Evolutionary conservation across 1,284 basidiomycete genomes (phyloP), one percentile per base, ranked within the genome.

Genomic region (Wallemia mellicola): DNA sequence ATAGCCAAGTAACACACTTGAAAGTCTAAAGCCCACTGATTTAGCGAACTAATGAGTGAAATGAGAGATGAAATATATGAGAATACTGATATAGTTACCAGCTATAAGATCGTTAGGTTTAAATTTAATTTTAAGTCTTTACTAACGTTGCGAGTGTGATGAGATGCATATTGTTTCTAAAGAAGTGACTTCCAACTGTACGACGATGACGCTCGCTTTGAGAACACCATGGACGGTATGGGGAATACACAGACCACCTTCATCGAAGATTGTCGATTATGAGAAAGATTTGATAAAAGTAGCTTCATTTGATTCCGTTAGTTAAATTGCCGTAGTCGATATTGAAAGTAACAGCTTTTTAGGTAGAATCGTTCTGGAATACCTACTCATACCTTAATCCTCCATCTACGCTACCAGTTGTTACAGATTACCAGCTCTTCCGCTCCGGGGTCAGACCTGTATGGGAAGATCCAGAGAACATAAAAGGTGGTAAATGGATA

Each of bases 1-100:
- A 11, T n/a, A 15, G 2, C 19, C 26, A 7, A 1, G 24, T 3
- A 26, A 32, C 25, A 14, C 67, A 80, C 87, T 72, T 88, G 79
- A 64, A 94, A 95, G 69, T 94, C 91, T 54, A 95, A 72, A 7
- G 91, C 85, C 87, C 91, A 95, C 73, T 95, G 91, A 68, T 92
- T 92, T 58, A 96, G 75, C 24, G 87, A 88, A 68, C 87, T 91
- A 33, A 28, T n/a, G n/a, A n/a, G n/a, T n/a, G n/a, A n/a, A n/a
- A n/a, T n/a, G n/a, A n/a, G n/a, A n/a, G n/a, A 25, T 2, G 15
- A 57, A 57, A 32, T 58, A 17, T 11, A 26, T 27, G 28, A 28
- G 24, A 24, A 22, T 30, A 59, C 61, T 58, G n/a, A 33, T 48
- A 55, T 33, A 60, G 9, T n/a, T 28, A 58, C 54, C 28, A 33